Evolutionary conservation across 2,329 filamentous ascomycete genomes (phyloP), one percentile per base, ranked within the genome.

Genomic region (Hymenotorrendiella dingleyae): DNA sequence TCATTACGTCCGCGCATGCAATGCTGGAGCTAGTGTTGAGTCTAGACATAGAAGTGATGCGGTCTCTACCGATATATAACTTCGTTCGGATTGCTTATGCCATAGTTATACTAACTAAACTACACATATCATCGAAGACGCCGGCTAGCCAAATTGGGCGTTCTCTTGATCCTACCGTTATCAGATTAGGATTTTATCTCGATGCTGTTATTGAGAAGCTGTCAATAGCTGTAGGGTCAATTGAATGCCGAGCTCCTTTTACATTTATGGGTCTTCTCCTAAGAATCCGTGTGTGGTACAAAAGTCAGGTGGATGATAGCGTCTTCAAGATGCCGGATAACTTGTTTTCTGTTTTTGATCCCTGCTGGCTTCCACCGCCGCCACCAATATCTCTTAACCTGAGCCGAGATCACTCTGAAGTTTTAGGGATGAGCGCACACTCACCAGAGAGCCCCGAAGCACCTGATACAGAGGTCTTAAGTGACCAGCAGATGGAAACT

Each of bases 191-290:
- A 41, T 67, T 74, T 44, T 82, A 86, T 57, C 70, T 91, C 4
- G 77, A 85, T 46, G 71, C 70, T 9, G 67, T 88, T n/a, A 74
- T 86, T 1, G 71, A 78, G 1, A 80, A 82, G 56, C 81, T 90
- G 50, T 70, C 73, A 39, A 69, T 72, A 22, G 73, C 79, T 0
- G 80, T 80, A 0, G 75, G 74, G 4, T 71, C 72, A 1, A 76
- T 81, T 42, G 73, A 73, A 44, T 84, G 76, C 39, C 71, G 80
- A 2, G 78, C 81, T 0, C 78, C 81, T 0, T 69, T 71, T 43
- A 86, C 84, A 59, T 87, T 88, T 47, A 67, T 82, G 1, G 68
- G 85, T 24, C 76, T 87, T 4, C 64, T 87, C 8, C 69, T 73
- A 42, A 79, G 86, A 75, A 65, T 87, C 20, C 73, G 75, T 21